Percentiles rank a stretch among this genome's conserved stretches.
These are phyloP conservation scores for Hippophae gyantsensis DNA, from an alignment of 306 rosid species.

Conservation along the genomic window DNA sequence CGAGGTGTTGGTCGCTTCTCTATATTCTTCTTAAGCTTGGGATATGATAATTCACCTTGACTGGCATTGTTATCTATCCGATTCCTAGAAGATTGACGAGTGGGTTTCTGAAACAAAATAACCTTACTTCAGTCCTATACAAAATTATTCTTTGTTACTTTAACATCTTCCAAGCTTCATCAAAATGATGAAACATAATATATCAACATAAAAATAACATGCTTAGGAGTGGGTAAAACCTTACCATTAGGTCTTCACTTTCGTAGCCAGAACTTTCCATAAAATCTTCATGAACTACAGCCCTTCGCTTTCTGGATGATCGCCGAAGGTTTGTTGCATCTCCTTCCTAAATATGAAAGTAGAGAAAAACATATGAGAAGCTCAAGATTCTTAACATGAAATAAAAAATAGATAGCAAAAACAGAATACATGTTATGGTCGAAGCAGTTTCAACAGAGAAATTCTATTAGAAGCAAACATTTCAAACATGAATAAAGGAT, in stretches of 20 bases:
- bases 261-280: conserved; percentile 60
- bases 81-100: conserved; percentile 35
- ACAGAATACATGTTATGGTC: conserved; percentile 9
- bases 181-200: conserved; percentile 16
- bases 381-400: conserved; percentile 14
- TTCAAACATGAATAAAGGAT: not conserved
- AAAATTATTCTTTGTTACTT: conserved; percentile 5
- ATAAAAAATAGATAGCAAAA: not conserved
- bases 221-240: conserved; percentile 18
- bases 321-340: conserved; percentile 57
- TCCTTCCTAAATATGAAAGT: conserved; percentile 41
- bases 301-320: conserved; percentile 60
- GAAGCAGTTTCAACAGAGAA: conserved; percentile 7
- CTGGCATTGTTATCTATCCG: conserved; percentile 33
- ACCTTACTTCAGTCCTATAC: conserved; percentile 24
- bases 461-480: not conserved
- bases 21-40: conserved; percentile 43
- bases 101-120: conserved; percentile 48
- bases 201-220: conserved; percentile 1
- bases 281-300: conserved; percentile 34
- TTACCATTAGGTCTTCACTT: conserved; percentile 72
- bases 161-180: not conserved
- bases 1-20: conserved; percentile 51
- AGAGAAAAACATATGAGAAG: conserved; percentile 14
- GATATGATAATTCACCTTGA: conserved; percentile 42